These are phyloP conservation scores for Beauveria sp. DNA, from an alignment of 2,329 filamentous ascomycete species.

Conservation along the genomic window DNA sequence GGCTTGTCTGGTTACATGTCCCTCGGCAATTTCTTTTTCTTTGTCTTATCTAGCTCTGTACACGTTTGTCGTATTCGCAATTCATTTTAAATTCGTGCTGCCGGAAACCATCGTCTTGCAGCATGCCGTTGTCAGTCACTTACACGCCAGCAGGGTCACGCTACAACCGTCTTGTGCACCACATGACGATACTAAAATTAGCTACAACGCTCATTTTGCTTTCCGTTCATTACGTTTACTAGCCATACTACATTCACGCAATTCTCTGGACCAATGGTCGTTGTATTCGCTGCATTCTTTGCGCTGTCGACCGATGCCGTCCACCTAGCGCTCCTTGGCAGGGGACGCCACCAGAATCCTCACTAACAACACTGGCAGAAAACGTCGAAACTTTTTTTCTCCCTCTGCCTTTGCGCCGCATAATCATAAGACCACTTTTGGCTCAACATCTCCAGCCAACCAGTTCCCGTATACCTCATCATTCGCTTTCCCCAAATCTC, in stretches of 20 bases:
- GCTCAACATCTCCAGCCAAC: neutral
- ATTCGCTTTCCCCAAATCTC: neutral
- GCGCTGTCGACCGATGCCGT: neutral
- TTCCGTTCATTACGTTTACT: neutral
- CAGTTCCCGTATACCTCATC: neutral
- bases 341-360: slow-evolving; percentile 3
- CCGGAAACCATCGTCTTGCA: neutral
- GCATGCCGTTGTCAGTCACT: neutral
- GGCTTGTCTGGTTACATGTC: too few species aligned
- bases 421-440: neutral
- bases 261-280: too few species aligned
- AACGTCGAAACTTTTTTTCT: neutral
- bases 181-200: too few species aligned
- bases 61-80: neutral
- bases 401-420: neutral
- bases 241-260: neutral
- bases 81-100: neutral
- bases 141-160: neutral
- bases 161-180: neutral
- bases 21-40: neutral
- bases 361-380: neutral
- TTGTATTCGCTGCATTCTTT: neutral
- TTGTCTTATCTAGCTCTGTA: neutral
- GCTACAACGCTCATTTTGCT: too few species aligned
- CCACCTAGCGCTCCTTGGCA: slow-evolving; percentile 6